Percentiles rank a stretch among this genome's conserved stretches.
Conservation (phyloP, 805 yeast species). For the Cephaloascus fragrans region DNA sequence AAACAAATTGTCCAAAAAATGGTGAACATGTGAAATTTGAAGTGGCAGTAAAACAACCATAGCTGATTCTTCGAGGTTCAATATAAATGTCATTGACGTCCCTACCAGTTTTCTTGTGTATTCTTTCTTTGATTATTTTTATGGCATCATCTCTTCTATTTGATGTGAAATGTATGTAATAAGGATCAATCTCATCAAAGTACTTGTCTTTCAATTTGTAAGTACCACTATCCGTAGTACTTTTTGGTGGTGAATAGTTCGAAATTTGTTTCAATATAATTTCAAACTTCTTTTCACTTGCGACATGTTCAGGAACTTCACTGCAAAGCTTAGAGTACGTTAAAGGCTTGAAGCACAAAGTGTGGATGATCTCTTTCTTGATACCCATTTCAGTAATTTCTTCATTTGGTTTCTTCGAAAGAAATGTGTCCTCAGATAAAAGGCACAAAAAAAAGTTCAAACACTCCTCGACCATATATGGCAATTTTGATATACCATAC, state of each 20-base stretch:
- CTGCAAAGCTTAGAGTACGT: conserved; percentile 61
- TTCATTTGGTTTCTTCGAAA: conserved; percentile 38
- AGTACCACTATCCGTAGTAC: conserved; percentile 24
- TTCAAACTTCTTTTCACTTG: conserved; percentile 68
- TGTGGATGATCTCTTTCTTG: conserved; percentile 68
- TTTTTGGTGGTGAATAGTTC: conserved; percentile 20
- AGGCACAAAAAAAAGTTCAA: conserved; percentile 56
- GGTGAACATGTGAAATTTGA: conserved; percentile 43
- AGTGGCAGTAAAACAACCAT: conserved; percentile 30
- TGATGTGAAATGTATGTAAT: conserved; percentile 65
- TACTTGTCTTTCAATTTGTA: conserved; percentile 26
- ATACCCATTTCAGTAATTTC: conserved; percentile 42
- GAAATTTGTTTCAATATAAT: conserved; percentile 23
- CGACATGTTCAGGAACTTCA: conserved; percentile 67
- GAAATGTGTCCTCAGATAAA: conserved; percentile 55
- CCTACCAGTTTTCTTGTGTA: conserved; percentile 27
- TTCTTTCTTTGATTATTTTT: conserved; percentile 41
- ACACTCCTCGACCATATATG: conserved; percentile 73
- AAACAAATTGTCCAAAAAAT: conserved; percentile 44
- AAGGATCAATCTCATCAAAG: conserved; percentile 42
- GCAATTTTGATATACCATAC: conserved; percentile 38
- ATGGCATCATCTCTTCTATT: conserved; percentile 83
- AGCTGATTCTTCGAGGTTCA: conserved; percentile 38
- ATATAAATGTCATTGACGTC: conserved; percentile 42
- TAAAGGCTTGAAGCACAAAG: conserved; percentile 66